Percentiles rank a stretch among this genome's conserved stretches.
Conservation (phyloP, 805 yeast genomes). For the Clavispora santaluciae region DNA sequence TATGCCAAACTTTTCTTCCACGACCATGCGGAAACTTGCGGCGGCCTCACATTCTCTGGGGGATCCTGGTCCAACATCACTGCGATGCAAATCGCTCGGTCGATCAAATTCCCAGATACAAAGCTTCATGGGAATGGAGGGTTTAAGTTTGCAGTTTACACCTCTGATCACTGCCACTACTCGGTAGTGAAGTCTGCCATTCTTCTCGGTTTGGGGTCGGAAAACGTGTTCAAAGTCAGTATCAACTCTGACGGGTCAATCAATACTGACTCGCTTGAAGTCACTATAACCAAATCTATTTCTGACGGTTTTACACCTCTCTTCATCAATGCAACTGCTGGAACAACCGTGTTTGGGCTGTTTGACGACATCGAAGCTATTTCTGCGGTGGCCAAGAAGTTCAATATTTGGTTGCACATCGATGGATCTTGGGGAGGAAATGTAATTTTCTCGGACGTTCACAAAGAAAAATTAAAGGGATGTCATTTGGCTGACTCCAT, state of each 20-base stretch:
- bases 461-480: slow-evolving; percentile 49
- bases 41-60: slow-evolving; percentile 82
- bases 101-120: slow-evolving; percentile 63
- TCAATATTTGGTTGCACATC: slow-evolving; percentile 72
- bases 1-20: slow-evolving; percentile 63
- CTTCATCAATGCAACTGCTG: slow-evolving; percentile 79
- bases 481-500: slow-evolving; percentile 65
- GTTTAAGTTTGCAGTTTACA: slow-evolving; percentile 60
- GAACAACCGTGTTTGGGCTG: slow-evolving; percentile 84
- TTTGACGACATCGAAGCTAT: slow-evolving; percentile 64
- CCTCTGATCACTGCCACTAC: slow-evolving; percentile 72
- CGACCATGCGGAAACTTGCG: slow-evolving; percentile 45
- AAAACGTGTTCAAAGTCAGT: slow-evolving; percentile 57
- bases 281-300: slow-evolving; percentile 39
- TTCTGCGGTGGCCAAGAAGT: slow-evolving; percentile 45
- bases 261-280: slow-evolving; percentile 45
- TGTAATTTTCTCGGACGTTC: slow-evolving; percentile 56
- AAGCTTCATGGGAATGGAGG: slow-evolving; percentile 51
- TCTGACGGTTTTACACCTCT: slow-evolving; percentile 63
- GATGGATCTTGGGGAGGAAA: slow-evolving; percentile 95
- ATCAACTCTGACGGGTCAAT: slow-evolving; percentile 55
- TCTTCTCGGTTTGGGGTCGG: slow-evolving; percentile 64
- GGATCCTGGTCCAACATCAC: slow-evolving; percentile 87
- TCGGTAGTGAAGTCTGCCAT: slow-evolving; percentile 80
- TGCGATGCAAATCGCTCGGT: slow-evolving; percentile 71